Percentiles rank a stretch among this genome's conserved stretches.
Conservation (phyloP, 768 basidiomycete genomes). For the Tricholoma bakamatsutake region DNA sequence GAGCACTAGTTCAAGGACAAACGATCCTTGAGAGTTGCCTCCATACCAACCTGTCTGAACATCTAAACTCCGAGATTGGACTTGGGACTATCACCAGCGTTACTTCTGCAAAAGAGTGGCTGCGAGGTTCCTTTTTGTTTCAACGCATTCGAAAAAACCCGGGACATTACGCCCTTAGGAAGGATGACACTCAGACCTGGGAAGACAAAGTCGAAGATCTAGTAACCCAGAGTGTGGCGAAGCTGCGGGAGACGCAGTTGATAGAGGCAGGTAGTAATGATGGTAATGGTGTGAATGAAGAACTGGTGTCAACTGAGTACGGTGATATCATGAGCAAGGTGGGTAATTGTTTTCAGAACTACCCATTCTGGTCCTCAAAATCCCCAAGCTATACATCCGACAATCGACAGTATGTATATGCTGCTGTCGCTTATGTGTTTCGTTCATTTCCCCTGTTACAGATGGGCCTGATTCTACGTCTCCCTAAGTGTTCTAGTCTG, state of each 20-base stretch:
- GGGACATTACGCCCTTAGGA: slow-evolving; percentile 60
- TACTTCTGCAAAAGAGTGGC: slow-evolving; percentile 73
- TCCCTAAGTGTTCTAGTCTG: slow-evolving; percentile 48
- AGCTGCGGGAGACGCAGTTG: slow-evolving; percentile 55
- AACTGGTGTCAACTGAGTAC: slow-evolving; percentile 60
- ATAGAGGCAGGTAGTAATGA: slow-evolving; percentile 41
- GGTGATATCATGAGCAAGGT: slow-evolving; percentile 90
- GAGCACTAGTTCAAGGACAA: slow-evolving; percentile 57
- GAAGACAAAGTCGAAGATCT: slow-evolving; percentile 67
- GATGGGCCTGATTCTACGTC: slow-evolving; percentile 63
- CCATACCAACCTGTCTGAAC: slow-evolving; percentile 80
- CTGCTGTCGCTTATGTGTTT: neutral
- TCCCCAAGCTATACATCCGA: slow-evolving; percentile 63
- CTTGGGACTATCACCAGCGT: slow-evolving; percentile 75
- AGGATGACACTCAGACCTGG: slow-evolving; percentile 55
- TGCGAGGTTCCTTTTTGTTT: slow-evolving; percentile 80
- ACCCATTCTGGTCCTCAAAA: slow-evolving; percentile 2
- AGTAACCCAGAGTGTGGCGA: slow-evolving; percentile 58
- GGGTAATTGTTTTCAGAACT: slow-evolving; percentile 7
- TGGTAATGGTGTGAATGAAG: slow-evolving; percentile 23
- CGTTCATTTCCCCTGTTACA: slow-evolving; percentile 18
- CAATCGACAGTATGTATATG: slow-evolving; percentile 61
- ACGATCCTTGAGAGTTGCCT: slow-evolving; percentile 83
- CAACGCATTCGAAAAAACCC: slow-evolving; percentile 86
- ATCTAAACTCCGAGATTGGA: slow-evolving; percentile 91